These are phyloP conservation scores for Monilinia fructicola DNA, from an alignment of 2,329 filamentous ascomycete genomes.

Conservation along the genomic window DNA sequence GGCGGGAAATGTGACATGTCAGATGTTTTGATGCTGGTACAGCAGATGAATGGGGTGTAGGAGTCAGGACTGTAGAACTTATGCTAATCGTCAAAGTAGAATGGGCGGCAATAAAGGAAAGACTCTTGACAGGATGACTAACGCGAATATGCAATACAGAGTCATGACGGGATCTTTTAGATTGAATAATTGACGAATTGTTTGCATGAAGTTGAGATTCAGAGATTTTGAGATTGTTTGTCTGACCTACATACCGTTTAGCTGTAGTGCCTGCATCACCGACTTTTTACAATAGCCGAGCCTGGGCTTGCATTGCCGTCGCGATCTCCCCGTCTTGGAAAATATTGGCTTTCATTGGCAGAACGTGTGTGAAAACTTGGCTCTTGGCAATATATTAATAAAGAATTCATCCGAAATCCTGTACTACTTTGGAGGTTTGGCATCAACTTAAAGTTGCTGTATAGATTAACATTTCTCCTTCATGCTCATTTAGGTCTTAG, in stretches of 20 bases:
- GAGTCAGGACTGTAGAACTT: no score
- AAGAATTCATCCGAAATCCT: background rate
- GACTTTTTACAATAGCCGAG: constrained; percentile 4
- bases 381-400: background rate
- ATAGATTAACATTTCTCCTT: no score
- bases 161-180: constrained; percentile 1
- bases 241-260: background rate
- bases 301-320: background rate
- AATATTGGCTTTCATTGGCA: constrained; percentile 16
- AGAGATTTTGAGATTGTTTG: background rate
- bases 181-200: background rate
- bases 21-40: background rate
- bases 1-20: constrained; percentile 11
- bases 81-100: background rate
- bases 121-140: background rate
- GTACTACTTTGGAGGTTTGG: no score
- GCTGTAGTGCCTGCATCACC: background rate
- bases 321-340: constrained; percentile 5
- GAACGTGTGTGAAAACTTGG: constrained; percentile 8
- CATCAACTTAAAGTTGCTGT: no score
- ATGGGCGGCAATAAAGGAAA: background rate
- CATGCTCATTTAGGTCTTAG: no score
- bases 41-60: constrained; percentile 3
- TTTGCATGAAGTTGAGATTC: constrained; percentile 1
- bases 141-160: background rate